Conservation (phyloP, 768 basidiomycete species). For the Postia placenta region DNA sequence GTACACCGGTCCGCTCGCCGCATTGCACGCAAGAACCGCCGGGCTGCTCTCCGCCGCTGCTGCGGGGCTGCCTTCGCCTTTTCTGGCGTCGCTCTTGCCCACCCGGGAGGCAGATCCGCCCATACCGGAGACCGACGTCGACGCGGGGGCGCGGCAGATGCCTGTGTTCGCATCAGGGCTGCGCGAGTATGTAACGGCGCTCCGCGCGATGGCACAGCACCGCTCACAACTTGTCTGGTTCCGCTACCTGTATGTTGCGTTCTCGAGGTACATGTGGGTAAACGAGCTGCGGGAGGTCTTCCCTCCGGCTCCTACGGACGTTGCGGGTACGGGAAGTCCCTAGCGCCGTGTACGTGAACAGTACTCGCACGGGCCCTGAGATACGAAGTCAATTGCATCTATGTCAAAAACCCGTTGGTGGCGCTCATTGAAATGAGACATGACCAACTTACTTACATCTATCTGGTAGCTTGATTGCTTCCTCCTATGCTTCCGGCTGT, state of each 20-base stretch:
- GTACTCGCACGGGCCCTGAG: background rate
- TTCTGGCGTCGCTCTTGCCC: background rate
- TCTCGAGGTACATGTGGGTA: conserved; percentile 90
- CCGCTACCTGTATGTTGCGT: conserved; percentile 74
- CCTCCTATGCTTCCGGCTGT: background rate
- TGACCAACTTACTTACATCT: background rate
- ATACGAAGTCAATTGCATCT: too few relatives aligned
- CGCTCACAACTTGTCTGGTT: conserved; percentile 83
- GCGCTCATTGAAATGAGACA: too few relatives aligned
- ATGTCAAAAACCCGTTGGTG: too few relatives aligned
- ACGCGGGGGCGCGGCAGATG: background rate
- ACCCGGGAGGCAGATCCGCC: background rate
- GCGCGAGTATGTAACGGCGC: conserved; percentile 45
- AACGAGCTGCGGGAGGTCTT: conserved; percentile 69
- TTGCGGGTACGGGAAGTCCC: background rate
- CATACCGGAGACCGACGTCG: background rate
- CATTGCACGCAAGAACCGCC: conserved; percentile 43
- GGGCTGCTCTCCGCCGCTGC: conserved; percentile 16
- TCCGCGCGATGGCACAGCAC: conserved; percentile 70
- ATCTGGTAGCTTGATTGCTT: background rate
- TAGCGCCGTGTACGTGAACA: background rate
- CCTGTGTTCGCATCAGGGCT: conserved; percentile 54
- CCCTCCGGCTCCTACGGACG: conserved; percentile 5
- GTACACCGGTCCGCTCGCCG: conserved; percentile 53
- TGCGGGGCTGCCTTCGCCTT: background rate